These are phyloP conservation scores for Epichloe uncinata DNA, from an alignment of 2,329 filamentous ascomycete genomes.

Conservation along the genomic window DNA sequence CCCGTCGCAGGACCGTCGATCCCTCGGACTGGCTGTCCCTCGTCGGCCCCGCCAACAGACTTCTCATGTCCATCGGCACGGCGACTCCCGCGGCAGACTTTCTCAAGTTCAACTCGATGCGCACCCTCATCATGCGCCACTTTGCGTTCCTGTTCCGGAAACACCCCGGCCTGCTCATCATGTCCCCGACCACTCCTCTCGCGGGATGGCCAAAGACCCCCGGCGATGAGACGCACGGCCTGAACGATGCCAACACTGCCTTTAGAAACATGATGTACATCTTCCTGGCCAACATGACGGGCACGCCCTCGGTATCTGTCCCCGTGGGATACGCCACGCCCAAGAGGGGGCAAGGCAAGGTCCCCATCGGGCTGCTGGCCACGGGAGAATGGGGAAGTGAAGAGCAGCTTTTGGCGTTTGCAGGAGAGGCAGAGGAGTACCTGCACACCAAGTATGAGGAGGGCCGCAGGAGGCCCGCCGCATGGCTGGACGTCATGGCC, in stretches of 20 bases:
- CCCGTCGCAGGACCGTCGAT: conserved; percentile 29
- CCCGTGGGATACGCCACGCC: conserved; percentile 61
- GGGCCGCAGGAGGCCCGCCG: conserved; percentile 35
- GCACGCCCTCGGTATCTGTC: conserved; percentile 60
- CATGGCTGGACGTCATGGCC: conserved; percentile 46
- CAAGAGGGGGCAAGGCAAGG: conserved; percentile 38
- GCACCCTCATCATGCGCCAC: conserved; percentile 67
- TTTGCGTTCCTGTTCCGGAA: conserved; percentile 55
- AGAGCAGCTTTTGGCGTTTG: conserved; percentile 49
- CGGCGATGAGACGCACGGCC: conserved; percentile 53
- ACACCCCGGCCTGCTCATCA: conserved; percentile 62
- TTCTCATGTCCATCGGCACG: conserved; percentile 52
- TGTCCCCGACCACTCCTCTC: conserved; percentile 66
- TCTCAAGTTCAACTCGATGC: conserved; percentile 58
- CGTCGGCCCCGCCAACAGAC: conserved; percentile 53
- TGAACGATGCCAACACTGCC: conserved; percentile 59
- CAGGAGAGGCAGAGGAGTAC: conserved; percentile 42
- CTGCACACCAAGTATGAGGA: conserved; percentile 33
- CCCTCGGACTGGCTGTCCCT: conserved; percentile 36
- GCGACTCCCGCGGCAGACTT: conserved; percentile 57
- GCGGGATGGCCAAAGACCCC: conserved; percentile 55
- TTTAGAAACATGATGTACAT: conserved; percentile 76
- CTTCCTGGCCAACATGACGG: conserved; percentile 72
- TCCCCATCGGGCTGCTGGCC: conserved; percentile 50
- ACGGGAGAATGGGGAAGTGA: conserved; percentile 55